These are phyloP conservation scores for Apophysomyces sp. DNA, from an alignment of 371 early-diverging fungal species.

Conservation along the genomic window DNA sequence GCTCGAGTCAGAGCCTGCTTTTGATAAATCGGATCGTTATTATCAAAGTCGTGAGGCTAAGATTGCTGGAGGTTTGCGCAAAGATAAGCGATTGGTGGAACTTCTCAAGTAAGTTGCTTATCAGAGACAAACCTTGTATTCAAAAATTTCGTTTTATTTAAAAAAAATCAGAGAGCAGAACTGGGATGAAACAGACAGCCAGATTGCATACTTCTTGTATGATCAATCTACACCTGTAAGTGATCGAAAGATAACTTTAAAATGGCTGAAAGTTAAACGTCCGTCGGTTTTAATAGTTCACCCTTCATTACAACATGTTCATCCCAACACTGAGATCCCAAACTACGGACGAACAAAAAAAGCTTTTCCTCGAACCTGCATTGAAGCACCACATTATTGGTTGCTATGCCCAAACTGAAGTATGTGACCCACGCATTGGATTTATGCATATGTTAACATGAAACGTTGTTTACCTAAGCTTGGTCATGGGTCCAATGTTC, in stretches of 20 bases:
- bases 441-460: not conserved
- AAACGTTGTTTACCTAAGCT: slow-evolving; percentile 32
- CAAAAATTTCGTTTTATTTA: not conserved
- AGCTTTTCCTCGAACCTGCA: slow-evolving; percentile 73
- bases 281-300: slow-evolving; percentile 23
- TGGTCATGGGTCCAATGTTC: slow-evolving; percentile 79
- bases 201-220: slow-evolving; percentile 43
- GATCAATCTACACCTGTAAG: slow-evolving; percentile 51
- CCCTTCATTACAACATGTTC: slow-evolving; percentile 69
- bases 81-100: slow-evolving; percentile 56
- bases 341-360: slow-evolving; percentile 77
- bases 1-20: slow-evolving; percentile 58
- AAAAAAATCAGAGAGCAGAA: slow-evolving; percentile 50
- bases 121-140: not conserved
- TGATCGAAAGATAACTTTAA: not conserved
- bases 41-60: slow-evolving; percentile 53
- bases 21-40: slow-evolving; percentile 59
- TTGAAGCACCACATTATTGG: slow-evolving; percentile 77
- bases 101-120: slow-evolving; percentile 34
- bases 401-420: slow-evolving; percentile 85
- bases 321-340: slow-evolving; percentile 77
- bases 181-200: slow-evolving; percentile 41
- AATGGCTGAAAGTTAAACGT: not conserved
- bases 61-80: slow-evolving; percentile 45
- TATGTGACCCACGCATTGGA: slow-evolving; percentile 16